Conservation (phyloP, 345 rosid genomes). For the Rhodamnia rubescens region DNA sequence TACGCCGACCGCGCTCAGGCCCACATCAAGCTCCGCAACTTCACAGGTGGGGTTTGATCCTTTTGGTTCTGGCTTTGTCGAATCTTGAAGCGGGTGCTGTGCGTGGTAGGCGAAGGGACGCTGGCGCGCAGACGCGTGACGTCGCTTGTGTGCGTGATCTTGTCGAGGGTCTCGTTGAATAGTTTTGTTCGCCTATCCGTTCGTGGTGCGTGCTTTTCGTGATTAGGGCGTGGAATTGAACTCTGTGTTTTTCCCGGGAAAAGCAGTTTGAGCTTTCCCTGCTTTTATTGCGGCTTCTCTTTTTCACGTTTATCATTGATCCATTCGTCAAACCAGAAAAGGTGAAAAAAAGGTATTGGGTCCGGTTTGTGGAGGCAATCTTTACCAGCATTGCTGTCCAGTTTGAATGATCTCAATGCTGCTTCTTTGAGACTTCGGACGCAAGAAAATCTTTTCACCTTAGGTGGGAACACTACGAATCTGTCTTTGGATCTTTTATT, state of each 20-base stretch:
- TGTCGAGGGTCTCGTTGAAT: neutral
- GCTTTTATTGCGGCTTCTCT: neutral
- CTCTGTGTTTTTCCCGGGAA: neutral
- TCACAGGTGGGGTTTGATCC: constrained; percentile 26
- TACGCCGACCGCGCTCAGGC: constrained; percentile 74
- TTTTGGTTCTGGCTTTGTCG: neutral
- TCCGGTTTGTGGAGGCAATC: neutral
- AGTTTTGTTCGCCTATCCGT: neutral
- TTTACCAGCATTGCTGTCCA: neutral
- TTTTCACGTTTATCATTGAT: neutral
- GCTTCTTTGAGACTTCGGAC: neutral
- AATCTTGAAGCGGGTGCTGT: neutral
- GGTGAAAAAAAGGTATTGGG: neutral
- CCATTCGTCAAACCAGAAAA: neutral
- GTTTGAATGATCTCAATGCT: neutral
- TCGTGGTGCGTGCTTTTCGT: neutral
- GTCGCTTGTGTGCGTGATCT: neutral
- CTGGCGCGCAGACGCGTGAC: neutral
- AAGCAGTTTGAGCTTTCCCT: neutral
- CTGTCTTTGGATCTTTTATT: neutral
- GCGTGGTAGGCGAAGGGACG: neutral
- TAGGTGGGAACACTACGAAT: neutral
- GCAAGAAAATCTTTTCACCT: neutral
- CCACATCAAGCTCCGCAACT: constrained; percentile 40
- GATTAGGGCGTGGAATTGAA: neutral